phyloP scores from a whole-genome alignment of 441 rosid species.

The Arabidopsis hybrid region DNA sequence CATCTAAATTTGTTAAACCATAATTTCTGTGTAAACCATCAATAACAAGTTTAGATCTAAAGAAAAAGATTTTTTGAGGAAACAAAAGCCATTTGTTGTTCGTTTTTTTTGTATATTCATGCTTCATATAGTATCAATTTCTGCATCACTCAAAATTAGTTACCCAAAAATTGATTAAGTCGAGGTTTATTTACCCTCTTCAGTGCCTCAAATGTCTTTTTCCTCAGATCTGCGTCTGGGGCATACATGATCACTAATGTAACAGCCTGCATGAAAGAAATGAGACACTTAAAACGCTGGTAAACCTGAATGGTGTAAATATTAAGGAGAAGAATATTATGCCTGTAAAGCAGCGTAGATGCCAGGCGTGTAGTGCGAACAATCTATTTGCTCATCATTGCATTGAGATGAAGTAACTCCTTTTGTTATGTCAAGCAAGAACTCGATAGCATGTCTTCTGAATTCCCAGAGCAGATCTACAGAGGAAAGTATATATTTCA shows the following conservation, averaged over 20 bases:
- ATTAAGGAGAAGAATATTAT: slow-evolving; percentile 40
- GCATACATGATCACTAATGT: slow-evolving; percentile 65
- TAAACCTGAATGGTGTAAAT: slow-evolving; percentile 19
- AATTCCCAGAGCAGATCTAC: slow-evolving; percentile 69
- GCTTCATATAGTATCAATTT: not conserved
- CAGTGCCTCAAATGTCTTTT: slow-evolving; percentile 73
- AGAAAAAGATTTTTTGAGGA: not conserved
- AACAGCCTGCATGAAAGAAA: slow-evolving; percentile 60
- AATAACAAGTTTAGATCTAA: not conserved
- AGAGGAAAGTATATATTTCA: slow-evolving; percentile 66
- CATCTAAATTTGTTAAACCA: not conserved
- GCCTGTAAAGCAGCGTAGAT: slow-evolving; percentile 76
- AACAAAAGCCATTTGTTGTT: not conserved
- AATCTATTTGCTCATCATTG: slow-evolving; percentile 52
- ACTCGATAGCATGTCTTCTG: slow-evolving; percentile 66
- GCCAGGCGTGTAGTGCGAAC: slow-evolving; percentile 61
- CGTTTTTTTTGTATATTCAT: not conserved
- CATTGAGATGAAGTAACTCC: slow-evolving; percentile 48
- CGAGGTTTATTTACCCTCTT: slow-evolving; percentile 62
- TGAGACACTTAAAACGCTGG: slow-evolving; percentile 29
- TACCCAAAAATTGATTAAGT: slow-evolving; percentile 6
- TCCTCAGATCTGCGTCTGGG: slow-evolving; percentile 62
- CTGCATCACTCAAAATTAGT: not conserved
- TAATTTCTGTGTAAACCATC: not conserved
- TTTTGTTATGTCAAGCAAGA: slow-evolving; percentile 65